Evolutionary conservation across 2,329 filamentous ascomycete genomes (phyloP).

Genomic region (Stylonectria norvegica): DNA sequence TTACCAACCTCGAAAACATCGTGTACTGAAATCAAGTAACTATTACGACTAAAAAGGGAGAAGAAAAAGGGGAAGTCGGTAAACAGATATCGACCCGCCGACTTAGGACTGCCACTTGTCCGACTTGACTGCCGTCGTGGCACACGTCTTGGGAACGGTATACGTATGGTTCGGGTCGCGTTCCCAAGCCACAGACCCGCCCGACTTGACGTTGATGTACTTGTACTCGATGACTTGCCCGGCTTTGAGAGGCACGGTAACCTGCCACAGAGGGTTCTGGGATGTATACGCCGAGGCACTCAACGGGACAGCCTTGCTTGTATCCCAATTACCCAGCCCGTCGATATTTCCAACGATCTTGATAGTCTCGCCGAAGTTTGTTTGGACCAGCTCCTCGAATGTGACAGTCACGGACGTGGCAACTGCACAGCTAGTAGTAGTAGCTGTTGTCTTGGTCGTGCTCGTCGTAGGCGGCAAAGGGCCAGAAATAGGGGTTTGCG

Average conservation of each 20-base stretch:
- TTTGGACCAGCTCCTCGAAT: constrained; percentile 58
- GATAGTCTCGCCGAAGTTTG: constrained; percentile 59
- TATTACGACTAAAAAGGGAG: too few relatives aligned
- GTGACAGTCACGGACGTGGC: constrained; percentile 54
- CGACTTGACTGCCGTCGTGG: constrained; percentile 23
- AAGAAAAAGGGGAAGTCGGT: too few relatives aligned
- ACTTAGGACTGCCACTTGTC: constrained; percentile 32
- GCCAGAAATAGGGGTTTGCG: constrained; percentile 42
- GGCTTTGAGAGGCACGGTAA: constrained; percentile 50
- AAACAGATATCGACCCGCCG: too few relatives aligned
- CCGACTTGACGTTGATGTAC: constrained; percentile 57
- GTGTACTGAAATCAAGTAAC: too few relatives aligned
- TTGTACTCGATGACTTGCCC: constrained; percentile 63
- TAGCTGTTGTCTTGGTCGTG: constrained; percentile 29
- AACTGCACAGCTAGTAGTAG: constrained; percentile 35
- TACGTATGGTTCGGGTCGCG: constrained; percentile 50
- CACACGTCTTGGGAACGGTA: constrained; percentile 31
- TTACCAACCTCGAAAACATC: too few relatives aligned
- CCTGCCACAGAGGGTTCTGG: constrained; percentile 59
- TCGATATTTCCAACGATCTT: constrained; percentile 60
- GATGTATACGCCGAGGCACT: constrained; percentile 57
- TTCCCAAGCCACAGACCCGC: constrained; percentile 62
- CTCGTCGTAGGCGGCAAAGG: constrained; percentile 28
- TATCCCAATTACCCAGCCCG: constrained; percentile 62
- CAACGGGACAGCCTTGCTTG: constrained; percentile 51